A percentile compares a stretch with the other conserved stretches of the same genome.
Conservation (phyloP, 2,329 filamentous ascomycete genomes). For the Akanthomyces uredinophilus region DNA sequence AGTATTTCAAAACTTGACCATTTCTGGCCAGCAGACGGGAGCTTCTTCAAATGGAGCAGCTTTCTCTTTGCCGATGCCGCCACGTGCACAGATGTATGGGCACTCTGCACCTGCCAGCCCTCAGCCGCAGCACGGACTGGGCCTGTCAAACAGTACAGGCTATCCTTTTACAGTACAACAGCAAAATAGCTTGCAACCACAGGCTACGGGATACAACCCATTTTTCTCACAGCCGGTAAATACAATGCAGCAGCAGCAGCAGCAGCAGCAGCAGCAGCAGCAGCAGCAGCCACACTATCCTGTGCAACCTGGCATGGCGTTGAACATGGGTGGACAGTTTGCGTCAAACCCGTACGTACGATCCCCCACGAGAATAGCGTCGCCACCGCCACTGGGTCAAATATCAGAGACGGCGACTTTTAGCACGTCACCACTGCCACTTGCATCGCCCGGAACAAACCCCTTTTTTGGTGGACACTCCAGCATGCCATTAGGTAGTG, state of each 20-base stretch:
- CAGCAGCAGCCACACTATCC: constrained; percentile 21
- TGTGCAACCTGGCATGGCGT: constrained; percentile 30
- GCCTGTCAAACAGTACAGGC: constrained; percentile 39
- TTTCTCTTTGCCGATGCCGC: constrained; percentile 35
- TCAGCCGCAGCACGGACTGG: constrained; percentile 34
- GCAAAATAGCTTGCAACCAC: constrained; percentile 31
- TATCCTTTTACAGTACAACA: constrained; percentile 32
- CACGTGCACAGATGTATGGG: constrained; percentile 38
- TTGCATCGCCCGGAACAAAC: constrained; percentile 28
- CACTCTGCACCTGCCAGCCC: constrained; percentile 39
- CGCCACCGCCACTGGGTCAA: constrained; percentile 41
- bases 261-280: constrained; percentile 13
- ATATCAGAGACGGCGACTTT: constrained; percentile 48
- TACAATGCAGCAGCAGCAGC: constrained; percentile 9
- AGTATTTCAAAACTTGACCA: constrained; percentile 69
- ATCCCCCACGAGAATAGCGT: constrained; percentile 47
- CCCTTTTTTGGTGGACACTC: constrained; percentile 36
- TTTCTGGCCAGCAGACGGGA: constrained; percentile 56
- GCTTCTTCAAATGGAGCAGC: constrained; percentile 75
- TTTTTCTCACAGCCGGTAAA: constrained; percentile 39
- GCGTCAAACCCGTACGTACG: constrained; percentile 45
- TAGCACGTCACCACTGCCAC: constrained; percentile 26
- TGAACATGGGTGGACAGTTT: constrained; percentile 34
- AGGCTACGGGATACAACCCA: constrained; percentile 45
- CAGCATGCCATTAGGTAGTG: constrained; percentile 19